phyloP scores from a whole-genome alignment of 2,329 filamentous ascomycete genomes.

The Epichloe uncinata region DNA sequence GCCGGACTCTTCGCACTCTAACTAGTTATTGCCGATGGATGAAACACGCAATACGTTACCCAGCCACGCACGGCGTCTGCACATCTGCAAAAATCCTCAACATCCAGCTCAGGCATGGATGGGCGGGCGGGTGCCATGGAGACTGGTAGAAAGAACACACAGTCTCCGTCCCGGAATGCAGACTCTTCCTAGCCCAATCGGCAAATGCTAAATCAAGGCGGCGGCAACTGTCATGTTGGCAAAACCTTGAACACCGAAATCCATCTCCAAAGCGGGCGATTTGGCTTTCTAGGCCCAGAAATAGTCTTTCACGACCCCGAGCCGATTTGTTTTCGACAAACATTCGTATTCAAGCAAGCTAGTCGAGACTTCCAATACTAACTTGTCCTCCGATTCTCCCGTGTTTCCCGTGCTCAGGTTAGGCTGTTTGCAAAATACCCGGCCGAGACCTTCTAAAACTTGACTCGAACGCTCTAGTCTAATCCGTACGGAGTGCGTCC shows the following conservation, averaged over 20 bases:
- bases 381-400: no score
- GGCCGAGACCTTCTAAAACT: no score
- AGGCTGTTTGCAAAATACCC: no score
- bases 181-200: not conserved
- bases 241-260: no score
- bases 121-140: no score
- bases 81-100: not conserved
- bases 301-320: conserved; percentile 8
- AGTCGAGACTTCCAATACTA: no score
- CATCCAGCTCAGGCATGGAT: not conserved
- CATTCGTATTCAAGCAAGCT: not conserved
- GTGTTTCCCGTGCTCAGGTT: no score
- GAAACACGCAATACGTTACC: not conserved
- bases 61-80: not conserved
- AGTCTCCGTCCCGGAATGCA: not conserved
- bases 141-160: not conserved
- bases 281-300: not conserved
- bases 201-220: not conserved
- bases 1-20: no score
- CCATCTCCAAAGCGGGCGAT: not conserved
- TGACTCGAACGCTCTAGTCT: no score
- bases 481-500: no score
- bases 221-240: not conserved
- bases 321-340: conserved; percentile 7
- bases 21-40: no score